Evolutionary conservation across 2,329 filamentous ascomycete species (phyloP).

Genomic region (Phyllosticta capitalensis): DNA sequence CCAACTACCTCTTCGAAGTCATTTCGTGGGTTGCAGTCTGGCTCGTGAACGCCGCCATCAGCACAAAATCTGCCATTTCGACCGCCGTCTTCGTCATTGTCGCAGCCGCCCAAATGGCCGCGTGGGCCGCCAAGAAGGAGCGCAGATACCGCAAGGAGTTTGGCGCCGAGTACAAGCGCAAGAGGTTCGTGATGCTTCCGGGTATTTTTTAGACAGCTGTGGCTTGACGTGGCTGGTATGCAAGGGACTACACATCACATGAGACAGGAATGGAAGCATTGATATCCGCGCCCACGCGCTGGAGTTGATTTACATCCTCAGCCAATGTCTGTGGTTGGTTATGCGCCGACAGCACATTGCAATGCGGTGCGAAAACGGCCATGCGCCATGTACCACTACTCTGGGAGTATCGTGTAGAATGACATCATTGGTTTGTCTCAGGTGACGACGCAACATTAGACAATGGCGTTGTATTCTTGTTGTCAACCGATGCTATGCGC

Average conservation of each 20-base stretch:
- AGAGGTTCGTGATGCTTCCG: slow-evolving; percentile 75
- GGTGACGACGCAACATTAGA: not conserved
- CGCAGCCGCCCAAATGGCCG: slow-evolving; percentile 68
- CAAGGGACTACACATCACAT: not conserved
- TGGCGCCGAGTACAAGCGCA: slow-evolving; percentile 89
- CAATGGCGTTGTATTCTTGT: not conserved
- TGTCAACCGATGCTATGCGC: not conserved
- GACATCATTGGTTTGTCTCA: not conserved
- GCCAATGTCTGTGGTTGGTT: not conserved
- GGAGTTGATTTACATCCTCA: not conserved
- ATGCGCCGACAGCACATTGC: not conserved
- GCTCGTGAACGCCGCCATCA: slow-evolving; percentile 68
- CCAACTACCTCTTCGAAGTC: slow-evolving; percentile 93
- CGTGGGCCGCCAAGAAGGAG: slow-evolving; percentile 91
- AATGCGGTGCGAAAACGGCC: not conserved
- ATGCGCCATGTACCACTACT: not conserved
- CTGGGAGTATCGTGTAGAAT: not conserved
- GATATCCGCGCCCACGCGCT: not conserved
- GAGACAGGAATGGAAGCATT: not conserved
- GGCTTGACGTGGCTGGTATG: not conserved
- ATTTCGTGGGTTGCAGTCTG: slow-evolving; percentile 79
- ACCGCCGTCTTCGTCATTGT: slow-evolving; percentile 67
- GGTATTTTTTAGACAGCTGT: slow-evolving; percentile 51
- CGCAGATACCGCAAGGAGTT: slow-evolving; percentile 82
- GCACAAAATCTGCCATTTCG: slow-evolving; percentile 63